These are phyloP conservation scores for Ceratocystis eucalypticola DNA, from an alignment of 2,329 filamentous ascomycete genomes.

Conservation along the genomic window DNA sequence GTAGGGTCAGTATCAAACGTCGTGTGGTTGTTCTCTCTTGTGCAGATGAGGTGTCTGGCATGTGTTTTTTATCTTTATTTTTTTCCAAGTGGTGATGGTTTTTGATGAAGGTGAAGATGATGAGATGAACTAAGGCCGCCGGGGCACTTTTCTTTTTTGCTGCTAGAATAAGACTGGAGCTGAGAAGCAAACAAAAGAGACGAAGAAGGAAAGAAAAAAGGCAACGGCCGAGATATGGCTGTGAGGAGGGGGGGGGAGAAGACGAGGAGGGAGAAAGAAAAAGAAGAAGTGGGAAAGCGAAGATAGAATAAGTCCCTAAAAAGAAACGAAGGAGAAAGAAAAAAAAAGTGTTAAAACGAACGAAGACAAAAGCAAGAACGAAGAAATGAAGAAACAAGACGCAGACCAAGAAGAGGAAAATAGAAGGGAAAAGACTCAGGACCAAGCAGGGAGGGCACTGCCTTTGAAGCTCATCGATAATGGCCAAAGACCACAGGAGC, in stretches of 20 bases:
- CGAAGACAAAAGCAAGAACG: slow-evolving; percentile 13
- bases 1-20: slow-evolving; percentile 1
- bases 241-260: neutral
- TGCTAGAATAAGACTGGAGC: slow-evolving; percentile 12
- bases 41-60: neutral
- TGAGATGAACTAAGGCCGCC: slow-evolving; percentile 17
- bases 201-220: neutral
- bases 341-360: slow-evolving; percentile 3
- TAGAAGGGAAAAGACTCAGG: slow-evolving; percentile 9
- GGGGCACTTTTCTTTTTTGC: slow-evolving; percentile 14
- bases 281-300: neutral
- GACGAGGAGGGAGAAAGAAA: neutral
- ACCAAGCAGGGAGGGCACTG: slow-evolving; percentile 12
- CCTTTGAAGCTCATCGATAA: slow-evolving; percentile 6
- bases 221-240: neutral
- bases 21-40: neutral
- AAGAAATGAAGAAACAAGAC: slow-evolving; percentile 13
- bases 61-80: neutral
- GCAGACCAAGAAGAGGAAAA: slow-evolving; percentile 12
- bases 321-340: neutral
- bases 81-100: neutral
- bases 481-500: neutral
- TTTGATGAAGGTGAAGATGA: neutral
- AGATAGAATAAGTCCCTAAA: slow-evolving; percentile 4
- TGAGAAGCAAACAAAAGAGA: slow-evolving; percentile 9